Conservation (phyloP, 495 filamentous ascomycete species). For the Margaritispora aquatica region DNA sequence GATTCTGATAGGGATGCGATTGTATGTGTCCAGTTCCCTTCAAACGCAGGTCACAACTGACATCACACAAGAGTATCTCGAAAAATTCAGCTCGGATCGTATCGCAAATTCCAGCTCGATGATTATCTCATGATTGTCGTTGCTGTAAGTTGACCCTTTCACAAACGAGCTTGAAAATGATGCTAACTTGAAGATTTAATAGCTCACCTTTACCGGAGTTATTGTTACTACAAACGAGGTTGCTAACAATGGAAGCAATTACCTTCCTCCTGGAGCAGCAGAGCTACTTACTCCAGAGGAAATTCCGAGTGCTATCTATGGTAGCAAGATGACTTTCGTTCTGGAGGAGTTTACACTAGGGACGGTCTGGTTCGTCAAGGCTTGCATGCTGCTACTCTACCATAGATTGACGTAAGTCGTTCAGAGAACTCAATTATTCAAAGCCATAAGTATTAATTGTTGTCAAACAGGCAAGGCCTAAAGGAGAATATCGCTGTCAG, state of each 20-base stretch:
- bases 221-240: not conserved
- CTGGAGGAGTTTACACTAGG: not conserved
- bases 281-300: not conserved
- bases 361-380: not conserved
- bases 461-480: not conserved
- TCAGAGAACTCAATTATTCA: not conserved
- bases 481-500: not conserved
- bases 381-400: not conserved
- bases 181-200: not conserved
- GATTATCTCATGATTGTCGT: not conserved
- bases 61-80: not conserved
- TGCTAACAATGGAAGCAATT: not conserved
- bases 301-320: not conserved
- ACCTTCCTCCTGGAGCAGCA: not conserved
- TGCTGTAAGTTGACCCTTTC: not conserved
- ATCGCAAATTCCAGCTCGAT: not conserved
- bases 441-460: not conserved
- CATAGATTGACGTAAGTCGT: not conserved
- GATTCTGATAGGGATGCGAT: not conserved
- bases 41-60: not conserved
- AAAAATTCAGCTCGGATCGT: not conserved
- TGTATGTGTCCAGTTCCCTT: not conserved
- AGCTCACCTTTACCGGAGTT: slow-evolving; percentile 1
- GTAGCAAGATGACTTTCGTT: slow-evolving; percentile 1
- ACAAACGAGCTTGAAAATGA: not conserved